Evolutionary conservation across 805 yeast species (phyloP), one percentile per base, ranked within the genome.

Genomic region (Yarrowia bubula): DNA sequence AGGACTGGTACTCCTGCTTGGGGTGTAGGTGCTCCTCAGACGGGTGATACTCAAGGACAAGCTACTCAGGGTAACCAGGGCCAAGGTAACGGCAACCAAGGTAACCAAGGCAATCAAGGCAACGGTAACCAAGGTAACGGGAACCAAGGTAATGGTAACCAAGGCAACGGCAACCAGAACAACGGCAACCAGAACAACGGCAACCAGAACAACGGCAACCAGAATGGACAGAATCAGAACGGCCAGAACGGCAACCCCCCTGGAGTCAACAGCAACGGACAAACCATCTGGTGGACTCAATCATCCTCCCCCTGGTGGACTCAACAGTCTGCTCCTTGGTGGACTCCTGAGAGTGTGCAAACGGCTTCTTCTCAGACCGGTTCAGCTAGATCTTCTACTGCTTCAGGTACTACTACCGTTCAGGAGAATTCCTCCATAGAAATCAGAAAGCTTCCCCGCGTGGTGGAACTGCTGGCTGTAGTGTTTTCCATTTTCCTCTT

Each of bases 281-380:
- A 10, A 5, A 51, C 58, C 14, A 22, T 51, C 43, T 51, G 58
- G 58, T 51, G 58, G 58, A 37, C 58, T 13, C 58, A 51, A 13
- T 43, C 58, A 0, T 51, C 58, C 0, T 51, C 58, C 1, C 58
- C 58, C 0, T 51, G 58, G 58, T 51, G 58, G 58, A 51, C 58
- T 3, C 58, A 51, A 22, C 58, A 51, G 22, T 37, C 58, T 0
- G 9, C 32, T 37, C 58, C 58, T 1, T 51, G 58, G 58, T 51
- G 58, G 58, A 51, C 58, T n/a, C 58, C 58, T 9, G 58, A 37
- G 9, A n/a, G n/a, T 7, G 32, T 48, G 14, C 38, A 4, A 8
- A 35, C 28, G 28, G 28, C 28, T 22, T 22, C 28, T 22, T 22
- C 28, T 22, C 28, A 22, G 18, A 4, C 4, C 3, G 33, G 6